Base-by-base conservation (phyloP, 768 basidiomycete genomes). In the Leccinum variicolor region DNA sequence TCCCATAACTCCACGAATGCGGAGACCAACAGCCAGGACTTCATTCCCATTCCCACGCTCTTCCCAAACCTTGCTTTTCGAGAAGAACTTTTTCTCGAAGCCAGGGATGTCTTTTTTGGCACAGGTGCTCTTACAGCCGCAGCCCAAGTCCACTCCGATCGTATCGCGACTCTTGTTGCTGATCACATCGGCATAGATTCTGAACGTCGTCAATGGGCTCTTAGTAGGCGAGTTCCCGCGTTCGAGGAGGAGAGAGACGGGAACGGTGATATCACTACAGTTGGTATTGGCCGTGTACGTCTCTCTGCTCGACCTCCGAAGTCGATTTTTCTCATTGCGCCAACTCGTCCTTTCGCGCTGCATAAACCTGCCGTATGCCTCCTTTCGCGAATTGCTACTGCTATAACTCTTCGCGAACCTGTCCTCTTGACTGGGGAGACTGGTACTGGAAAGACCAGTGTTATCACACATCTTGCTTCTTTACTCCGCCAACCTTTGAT, bases 371-470 rank as follows among this genome's bases (percentile, higher is more conserved):
- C 94, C 0, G 73, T 89, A 1, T 73, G 82, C 29, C 78, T 98
- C 3, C 80, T 98, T 33, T 89, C 92, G 21, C 84, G 92, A 15
- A 87, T 98, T 36, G 84, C 85, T 3, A 85, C 84, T 21, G 83
- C 89, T 0, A 77, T 94, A 48, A 78, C 86, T 0, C 76, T 89
- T 48, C 74, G 74, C 14, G 97, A 99, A 67, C 94, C 97, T 5
- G 78, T 95, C 5, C 81, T 99, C 8, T 81, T 99, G 25, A 94
- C 94, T 0, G 97, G 97, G 48, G 97, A 99, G 76, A 99, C 97
- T 2, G 97, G 97, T n/a, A 99, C 97, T 1, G 97, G 97, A 14
- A 99, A 99, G 74, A 99, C 97, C 0, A 95, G 94, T 53, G 82
- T 86, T 19, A 84, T 99, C 15, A 90, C 94, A 3, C 86, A 97